These are phyloP conservation scores for Aspergillus luchuensis DNA, from an alignment of 2,329 filamentous ascomycete species.

Conservation along the genomic window DNA sequence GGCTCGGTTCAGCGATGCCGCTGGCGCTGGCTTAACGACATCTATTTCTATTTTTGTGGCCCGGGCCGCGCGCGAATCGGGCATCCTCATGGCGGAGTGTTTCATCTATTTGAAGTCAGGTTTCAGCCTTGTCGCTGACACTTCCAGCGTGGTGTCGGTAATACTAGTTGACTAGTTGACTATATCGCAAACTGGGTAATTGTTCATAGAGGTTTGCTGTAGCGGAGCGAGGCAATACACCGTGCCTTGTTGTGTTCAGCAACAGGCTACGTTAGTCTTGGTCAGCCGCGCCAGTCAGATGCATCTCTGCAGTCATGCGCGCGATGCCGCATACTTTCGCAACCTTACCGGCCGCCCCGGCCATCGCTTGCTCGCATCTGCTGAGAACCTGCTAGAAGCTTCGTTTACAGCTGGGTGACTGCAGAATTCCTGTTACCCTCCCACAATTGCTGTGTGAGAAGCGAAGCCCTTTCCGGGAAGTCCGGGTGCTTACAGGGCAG, in stretches of 20 bases:
- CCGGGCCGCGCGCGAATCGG: neutral
- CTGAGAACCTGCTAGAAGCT: neutral
- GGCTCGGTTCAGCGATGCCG: neutral
- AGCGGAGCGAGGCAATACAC: neutral
- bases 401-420: neutral
- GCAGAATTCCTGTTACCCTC: slow-evolving; percentile 1
- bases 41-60: neutral
- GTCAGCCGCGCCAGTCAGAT: slow-evolving; percentile 23
- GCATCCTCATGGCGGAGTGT: neutral
- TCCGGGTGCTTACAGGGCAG: neutral
- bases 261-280: neutral
- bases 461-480: neutral
- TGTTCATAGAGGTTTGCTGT: neutral
- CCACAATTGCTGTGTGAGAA: neutral
- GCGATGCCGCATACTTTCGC: slow-evolving; percentile 15
- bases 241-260: neutral
- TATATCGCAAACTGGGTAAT: neutral
- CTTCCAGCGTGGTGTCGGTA: neutral
- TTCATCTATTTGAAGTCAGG: neutral
- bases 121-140: slow-evolving; percentile 5
- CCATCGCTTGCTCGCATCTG: neutral
- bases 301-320: slow-evolving; percentile 20
- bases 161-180: neutral
- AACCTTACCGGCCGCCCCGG: slow-evolving; percentile 1
- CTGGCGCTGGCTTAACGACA: neutral